Evolutionary conservation across 2,329 filamentous ascomycete genomes (phyloP).

Genomic region (Alternaria gansuensis): DNA sequence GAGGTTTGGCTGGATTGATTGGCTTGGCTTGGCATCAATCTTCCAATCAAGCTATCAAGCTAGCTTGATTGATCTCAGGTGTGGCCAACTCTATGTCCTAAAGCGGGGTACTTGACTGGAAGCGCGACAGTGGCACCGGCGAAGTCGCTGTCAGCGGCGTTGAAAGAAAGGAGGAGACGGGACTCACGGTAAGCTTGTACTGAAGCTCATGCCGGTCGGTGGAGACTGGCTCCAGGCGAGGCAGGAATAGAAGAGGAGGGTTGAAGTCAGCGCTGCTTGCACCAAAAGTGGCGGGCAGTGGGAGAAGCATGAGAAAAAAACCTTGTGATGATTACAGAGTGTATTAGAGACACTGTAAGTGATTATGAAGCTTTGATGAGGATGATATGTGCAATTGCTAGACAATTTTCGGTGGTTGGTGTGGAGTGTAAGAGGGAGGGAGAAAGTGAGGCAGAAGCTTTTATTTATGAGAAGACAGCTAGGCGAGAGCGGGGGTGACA

Average conservation of each 20-base stretch:
- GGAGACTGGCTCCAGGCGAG: neutral
- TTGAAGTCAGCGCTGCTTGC: neutral
- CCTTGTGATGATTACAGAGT: neutral
- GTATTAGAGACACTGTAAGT: neutral
- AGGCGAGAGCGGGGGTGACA: conserved; percentile 2
- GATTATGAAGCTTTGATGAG: neutral
- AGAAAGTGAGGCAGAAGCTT: neutral
- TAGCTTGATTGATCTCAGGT: no score
- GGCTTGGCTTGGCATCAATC: no score
- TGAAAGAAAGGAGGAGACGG: neutral
- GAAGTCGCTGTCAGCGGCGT: neutral
- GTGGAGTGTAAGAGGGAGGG: neutral
- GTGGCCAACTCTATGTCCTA: neutral
- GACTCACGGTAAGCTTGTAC: neutral
- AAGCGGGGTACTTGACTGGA: neutral
- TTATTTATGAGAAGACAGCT: conserved; percentile 2
- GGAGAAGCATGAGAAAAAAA: neutral
- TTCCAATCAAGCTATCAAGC: no score
- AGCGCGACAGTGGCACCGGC: neutral
- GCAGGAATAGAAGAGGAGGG: neutral
- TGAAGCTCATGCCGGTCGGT: neutral
- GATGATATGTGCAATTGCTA: neutral
- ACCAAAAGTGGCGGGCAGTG: neutral
- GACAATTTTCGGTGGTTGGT: neutral
- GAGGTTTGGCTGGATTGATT: no score